phyloP scores from a whole-genome alignment of 257 asterid species.

The Anisodus tanguticus region DNA sequence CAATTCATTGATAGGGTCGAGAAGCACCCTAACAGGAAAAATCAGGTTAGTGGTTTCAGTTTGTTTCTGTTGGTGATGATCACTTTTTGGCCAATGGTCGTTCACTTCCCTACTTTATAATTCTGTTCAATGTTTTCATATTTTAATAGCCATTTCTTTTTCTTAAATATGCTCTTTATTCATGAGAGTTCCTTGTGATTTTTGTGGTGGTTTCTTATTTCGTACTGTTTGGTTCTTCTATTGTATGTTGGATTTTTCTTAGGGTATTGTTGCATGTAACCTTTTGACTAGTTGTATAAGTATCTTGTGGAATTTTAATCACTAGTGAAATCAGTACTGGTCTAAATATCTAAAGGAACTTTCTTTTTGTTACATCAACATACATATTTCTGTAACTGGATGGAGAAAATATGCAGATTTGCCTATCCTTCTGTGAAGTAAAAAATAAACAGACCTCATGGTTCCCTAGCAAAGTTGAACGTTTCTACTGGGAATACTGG shows the following conservation, averaged over 20 bases:
- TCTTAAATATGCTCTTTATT: background rate
- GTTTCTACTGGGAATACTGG: constrained; percentile 96
- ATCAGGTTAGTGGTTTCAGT: constrained; percentile 62
- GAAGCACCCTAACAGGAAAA: constrained; percentile 96
- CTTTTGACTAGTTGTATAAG: background rate
- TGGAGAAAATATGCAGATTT: constrained; percentile 61
- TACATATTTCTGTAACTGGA: constrained; percentile 20
- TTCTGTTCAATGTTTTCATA: constrained; percentile 5
- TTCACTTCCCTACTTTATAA: background rate
- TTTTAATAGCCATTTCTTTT: background rate
- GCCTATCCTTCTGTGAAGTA: constrained; percentile 84
- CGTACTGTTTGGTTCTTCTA: background rate
- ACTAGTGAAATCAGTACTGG: constrained; percentile 7
- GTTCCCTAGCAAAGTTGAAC: constrained; percentile 95
- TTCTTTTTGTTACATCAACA: background rate
- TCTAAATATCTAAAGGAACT: constrained; percentile 7
- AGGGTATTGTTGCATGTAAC: constrained; percentile 21
- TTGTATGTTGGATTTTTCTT: background rate
- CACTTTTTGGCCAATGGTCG: background rate
- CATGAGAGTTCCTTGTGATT: background rate
- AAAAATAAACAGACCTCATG: constrained; percentile 93
- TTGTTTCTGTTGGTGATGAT: constrained; percentile 23
- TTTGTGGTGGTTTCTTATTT: background rate
- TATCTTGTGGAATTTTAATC: constrained; percentile 10
- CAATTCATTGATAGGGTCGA: constrained; percentile 94